A percentile compares a stretch with the other conserved stretches of the same genome.
phyloP scores from a whole-genome alignment of 2,329 filamentous ascomycete genomes.

The Aureobasidium sp. region DNA sequence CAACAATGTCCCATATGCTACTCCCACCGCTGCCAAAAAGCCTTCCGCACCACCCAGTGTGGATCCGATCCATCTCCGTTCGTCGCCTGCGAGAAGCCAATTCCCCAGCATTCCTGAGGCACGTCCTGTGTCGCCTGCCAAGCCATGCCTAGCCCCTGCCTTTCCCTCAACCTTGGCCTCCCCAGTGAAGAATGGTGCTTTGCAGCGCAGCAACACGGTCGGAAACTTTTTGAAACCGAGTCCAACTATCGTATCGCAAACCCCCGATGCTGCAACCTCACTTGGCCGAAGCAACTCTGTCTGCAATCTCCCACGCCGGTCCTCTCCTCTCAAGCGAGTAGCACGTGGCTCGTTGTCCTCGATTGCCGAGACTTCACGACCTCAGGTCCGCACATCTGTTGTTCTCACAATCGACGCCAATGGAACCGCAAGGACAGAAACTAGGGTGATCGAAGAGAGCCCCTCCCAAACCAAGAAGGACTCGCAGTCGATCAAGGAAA shows the following conservation, averaged over 20 bases:
- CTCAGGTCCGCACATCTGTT: slow-evolving; percentile 34
- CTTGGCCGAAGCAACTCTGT: slow-evolving; percentile 23
- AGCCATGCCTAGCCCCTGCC: background rate
- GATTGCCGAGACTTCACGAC: slow-evolving; percentile 37
- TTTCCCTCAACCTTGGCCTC: background rate
- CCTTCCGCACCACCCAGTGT: slow-evolving; percentile 27
- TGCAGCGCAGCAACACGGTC: slow-evolving; percentile 41
- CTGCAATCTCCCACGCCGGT: slow-evolving; percentile 33
- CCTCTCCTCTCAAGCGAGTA: slow-evolving; percentile 39
- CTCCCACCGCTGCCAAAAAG: background rate
- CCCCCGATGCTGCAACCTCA: slow-evolving; percentile 24
- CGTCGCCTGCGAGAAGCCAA: slow-evolving; percentile 24
- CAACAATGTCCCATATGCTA: slow-evolving; percentile 2
- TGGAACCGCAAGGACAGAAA: slow-evolving; percentile 40
- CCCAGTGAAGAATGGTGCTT: slow-evolving; percentile 8
- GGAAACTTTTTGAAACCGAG: slow-evolving; percentile 23
- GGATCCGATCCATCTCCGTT: slow-evolving; percentile 39
- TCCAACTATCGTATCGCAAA: slow-evolving; percentile 16
- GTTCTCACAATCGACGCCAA: slow-evolving; percentile 39
- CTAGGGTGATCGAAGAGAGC: slow-evolving; percentile 30
- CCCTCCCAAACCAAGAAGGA: slow-evolving; percentile 28
- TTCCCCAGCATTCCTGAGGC: slow-evolving; percentile 7
- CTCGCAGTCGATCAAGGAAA: slow-evolving; percentile 32
- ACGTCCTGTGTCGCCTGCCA: background rate
- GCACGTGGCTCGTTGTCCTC: slow-evolving; percentile 31